Base-by-base conservation (phyloP, 345 rosid species). In the Heritiera fomes region DNA sequence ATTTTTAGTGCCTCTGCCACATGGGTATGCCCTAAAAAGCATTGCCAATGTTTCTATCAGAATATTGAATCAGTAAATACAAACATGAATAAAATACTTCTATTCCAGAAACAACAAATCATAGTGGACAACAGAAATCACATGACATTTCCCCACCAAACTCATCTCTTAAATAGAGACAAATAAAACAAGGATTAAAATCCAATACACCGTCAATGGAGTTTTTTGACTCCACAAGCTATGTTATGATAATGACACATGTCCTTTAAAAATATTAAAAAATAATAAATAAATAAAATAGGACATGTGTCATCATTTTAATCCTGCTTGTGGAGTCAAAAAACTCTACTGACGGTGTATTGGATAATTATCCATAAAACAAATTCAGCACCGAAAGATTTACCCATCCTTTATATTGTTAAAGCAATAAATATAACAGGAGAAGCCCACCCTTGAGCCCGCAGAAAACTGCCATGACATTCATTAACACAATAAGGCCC, bases 1-100 rank as follows among this genome's bases (percentile, higher is more conserved):
- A 97, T 71, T 88, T 85, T 91, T 18, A 97, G 86, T 56, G 97
- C 90, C 86, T 97, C 99, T 38, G 99, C 99, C 82, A 97, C 99
- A 80, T 97, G 98, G 28, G 89, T 84, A 84, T 97, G 99, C 82
- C 99, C 99, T 97, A 87, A 56, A 67, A 58, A 69, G 40, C 40
- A 78, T 70, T 23, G 8, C 62, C 66, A 64, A 55, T 69, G 58
- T 28, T 28, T 68, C 32, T 32, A 78, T 78, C 28, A 66, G 56
- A 69, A 69, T 47, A 78, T 40, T 28, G 59, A 69, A 56, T 17
- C 73, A 45, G 49, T 12, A 41, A 68, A 78, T 43, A 77, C n/a
- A 56, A 38, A 15, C 11, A 75, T 23, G 56, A 56, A 71, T 18
- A 49, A 55, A 41, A 56, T 23, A 53, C 17, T 34, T 55, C 53